Evolutionary conservation across 257 asterid genomes (phyloP).

Genomic region (Echites panduratus): DNA sequence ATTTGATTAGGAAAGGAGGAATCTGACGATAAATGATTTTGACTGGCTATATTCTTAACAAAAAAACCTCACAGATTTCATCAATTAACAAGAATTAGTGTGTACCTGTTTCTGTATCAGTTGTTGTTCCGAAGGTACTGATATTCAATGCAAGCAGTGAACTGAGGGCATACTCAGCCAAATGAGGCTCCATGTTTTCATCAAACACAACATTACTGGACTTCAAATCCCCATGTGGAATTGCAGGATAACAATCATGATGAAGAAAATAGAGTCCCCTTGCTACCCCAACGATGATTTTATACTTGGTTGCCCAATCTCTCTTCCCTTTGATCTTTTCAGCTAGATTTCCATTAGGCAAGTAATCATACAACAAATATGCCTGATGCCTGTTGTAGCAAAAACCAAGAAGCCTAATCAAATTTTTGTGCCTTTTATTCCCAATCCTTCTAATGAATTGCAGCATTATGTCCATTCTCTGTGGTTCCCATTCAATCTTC

Average conservation of each 20-base stretch:
- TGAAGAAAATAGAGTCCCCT: conserved; percentile 75
- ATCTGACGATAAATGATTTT: neutral
- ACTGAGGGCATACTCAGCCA: conserved; percentile 65
- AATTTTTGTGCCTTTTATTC: conserved; percentile 66
- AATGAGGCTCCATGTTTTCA: conserved; percentile 81
- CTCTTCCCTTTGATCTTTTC: conserved; percentile 47
- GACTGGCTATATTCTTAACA: neutral
- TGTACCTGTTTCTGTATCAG: conserved; percentile 51
- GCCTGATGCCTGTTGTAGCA: conserved; percentile 58
- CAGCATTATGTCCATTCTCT: conserved; percentile 31
- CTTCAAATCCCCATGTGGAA: conserved; percentile 77
- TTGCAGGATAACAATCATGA: conserved; percentile 71
- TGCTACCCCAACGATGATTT: conserved; percentile 54
- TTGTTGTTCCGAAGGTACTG: conserved; percentile 21
- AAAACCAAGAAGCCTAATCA: conserved; percentile 69
- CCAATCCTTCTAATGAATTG: conserved; percentile 52
- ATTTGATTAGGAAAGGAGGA: neutral
- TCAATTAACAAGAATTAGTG: neutral
- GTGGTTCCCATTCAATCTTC: conserved; percentile 66
- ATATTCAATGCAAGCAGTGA: conserved; percentile 33
- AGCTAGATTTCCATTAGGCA: conserved; percentile 59
- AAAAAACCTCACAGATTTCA: neutral
- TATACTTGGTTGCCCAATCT: conserved; percentile 69
- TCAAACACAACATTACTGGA: conserved; percentile 60
- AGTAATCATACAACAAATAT: conserved; percentile 68